A percentile compares a stretch with the other conserved stretches of the same genome.
These are phyloP conservation scores for Heimioporus sp. DNA, from an alignment of 768 basidiomycete genomes.

Conservation along the genomic window DNA sequence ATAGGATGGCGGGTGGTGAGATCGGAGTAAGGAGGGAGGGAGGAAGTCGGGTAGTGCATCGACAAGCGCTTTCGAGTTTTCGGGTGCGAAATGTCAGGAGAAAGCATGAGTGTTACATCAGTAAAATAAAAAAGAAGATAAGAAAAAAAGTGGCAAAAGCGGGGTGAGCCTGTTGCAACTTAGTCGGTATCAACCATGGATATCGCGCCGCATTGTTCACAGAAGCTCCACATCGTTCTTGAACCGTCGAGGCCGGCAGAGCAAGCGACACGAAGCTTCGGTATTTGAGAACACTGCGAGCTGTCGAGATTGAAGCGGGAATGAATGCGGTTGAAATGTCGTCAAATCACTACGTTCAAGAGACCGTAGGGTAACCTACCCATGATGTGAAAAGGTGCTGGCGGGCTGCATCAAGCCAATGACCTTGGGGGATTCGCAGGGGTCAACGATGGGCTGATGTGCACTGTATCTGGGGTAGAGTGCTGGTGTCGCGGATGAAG, in stretches of 20 bases:
- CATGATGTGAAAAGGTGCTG: slow-evolving; percentile 61
- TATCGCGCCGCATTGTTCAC: slow-evolving; percentile 86
- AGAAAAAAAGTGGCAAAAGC: slow-evolving; percentile 16
- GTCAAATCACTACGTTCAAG: slow-evolving; percentile 10
- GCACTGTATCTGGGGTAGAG: slow-evolving; percentile 64
- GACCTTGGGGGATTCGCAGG: slow-evolving; percentile 44
- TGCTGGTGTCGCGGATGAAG: slow-evolving; percentile 8
- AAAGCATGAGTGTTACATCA: slow-evolving; percentile 29
- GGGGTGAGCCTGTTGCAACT: slow-evolving; percentile 3
- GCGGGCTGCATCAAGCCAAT: slow-evolving; percentile 71
- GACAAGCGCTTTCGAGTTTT: slow-evolving; percentile 25
- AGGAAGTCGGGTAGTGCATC: slow-evolving; percentile 20
- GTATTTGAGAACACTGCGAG: slow-evolving; percentile 72
- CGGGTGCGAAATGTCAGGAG: slow-evolving; percentile 17
- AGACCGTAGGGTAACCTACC: slow-evolving; percentile 46
- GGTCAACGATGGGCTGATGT: slow-evolving; percentile 55
- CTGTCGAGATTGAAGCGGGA: slow-evolving; percentile 32
- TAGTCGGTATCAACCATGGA: slow-evolving; percentile 82
- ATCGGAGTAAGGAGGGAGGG: slow-evolving; percentile 9
- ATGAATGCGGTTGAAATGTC: slow-evolving; percentile 9
- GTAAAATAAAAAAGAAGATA: slow-evolving; percentile 32
- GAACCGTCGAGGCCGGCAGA: slow-evolving; percentile 66
- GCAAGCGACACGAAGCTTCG: slow-evolving; percentile 79
- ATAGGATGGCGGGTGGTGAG: slow-evolving; percentile 4
- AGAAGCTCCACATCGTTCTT: slow-evolving; percentile 82